phyloP scores from a whole-genome alignment of 352 stramenopile species.

The Phytophthora crassamura region DNA sequence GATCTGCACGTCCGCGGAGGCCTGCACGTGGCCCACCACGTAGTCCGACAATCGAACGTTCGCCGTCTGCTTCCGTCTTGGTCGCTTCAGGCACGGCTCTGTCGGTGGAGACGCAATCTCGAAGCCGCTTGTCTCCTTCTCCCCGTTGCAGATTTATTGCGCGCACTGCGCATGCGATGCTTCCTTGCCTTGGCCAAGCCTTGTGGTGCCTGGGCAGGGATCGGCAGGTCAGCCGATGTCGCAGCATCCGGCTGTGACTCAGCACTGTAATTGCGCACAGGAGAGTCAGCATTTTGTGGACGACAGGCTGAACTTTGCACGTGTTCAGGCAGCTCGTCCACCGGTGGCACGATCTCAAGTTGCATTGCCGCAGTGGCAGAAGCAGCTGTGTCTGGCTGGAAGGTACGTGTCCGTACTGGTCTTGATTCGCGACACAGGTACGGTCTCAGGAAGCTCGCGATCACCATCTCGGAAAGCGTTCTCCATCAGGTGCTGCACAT shows the following conservation, averaged over 20 bases:
- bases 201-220: no score
- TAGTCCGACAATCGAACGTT: no score
- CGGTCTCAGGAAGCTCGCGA: constrained; percentile 3
- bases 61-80: not conserved
- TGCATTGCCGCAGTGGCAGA: not conserved
- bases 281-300: not conserved
- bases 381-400: not conserved
- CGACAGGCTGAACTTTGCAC: not conserved
- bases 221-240: not conserved
- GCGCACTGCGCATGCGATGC: not conserved
- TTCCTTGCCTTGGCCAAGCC: not conserved
- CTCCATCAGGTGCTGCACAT: constrained; percentile 2
- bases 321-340: not conserved
- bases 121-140: constrained; percentile 11
- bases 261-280: not conserved
- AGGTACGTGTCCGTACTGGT: constrained; percentile 15
- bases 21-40: no score
- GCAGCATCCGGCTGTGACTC: not conserved
- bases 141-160: not conserved
- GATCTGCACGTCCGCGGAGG: no score
- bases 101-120: not conserved
- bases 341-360: not conserved
- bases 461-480: constrained; percentile 4
- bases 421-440: constrained; percentile 8
- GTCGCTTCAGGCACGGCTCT: constrained; percentile 11